Evolutionary conservation across 192 early-diverging fungal species (phyloP).

Genomic region (Entophlyctis helioformis): DNA sequence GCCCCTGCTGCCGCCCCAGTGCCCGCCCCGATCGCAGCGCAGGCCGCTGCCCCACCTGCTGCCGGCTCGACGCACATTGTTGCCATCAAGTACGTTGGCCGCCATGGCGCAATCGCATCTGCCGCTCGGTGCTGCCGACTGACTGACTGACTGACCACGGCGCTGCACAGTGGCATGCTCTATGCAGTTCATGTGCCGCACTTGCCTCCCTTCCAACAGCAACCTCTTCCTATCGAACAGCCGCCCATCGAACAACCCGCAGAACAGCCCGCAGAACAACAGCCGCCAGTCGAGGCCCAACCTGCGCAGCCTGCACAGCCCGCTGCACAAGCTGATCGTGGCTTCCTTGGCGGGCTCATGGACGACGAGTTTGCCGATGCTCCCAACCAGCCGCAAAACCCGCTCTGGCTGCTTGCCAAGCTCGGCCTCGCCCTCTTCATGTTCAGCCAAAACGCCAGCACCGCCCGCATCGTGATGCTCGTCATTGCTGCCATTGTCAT

Average conservation of each 20-base stretch:
- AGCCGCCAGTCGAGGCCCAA: too few species aligned
- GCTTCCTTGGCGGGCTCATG: too few species aligned
- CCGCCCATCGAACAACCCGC: too few species aligned
- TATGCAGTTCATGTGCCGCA: too few species aligned
- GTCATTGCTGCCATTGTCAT: constrained; percentile 41
- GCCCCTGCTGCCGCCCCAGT: background rate
- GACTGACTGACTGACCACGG: background rate
- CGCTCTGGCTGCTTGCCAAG: constrained; percentile 50
- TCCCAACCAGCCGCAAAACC: constrained; percentile 12
- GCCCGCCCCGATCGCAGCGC: background rate
- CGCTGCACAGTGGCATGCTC: background rate
- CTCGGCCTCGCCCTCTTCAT: constrained; percentile 45
- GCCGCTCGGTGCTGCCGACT: constrained; percentile 1
- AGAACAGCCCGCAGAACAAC: too few species aligned
- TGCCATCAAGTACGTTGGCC: too few species aligned
- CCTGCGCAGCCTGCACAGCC: too few species aligned
- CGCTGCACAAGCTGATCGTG: too few species aligned
- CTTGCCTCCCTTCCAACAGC: too few species aligned
- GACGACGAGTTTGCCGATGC: constrained; percentile 20
- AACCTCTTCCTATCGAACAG: too few species aligned
- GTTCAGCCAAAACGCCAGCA: constrained; percentile 47
- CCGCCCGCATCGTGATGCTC: constrained; percentile 41
- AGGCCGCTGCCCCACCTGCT: background rate
- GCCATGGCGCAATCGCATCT: too few species aligned
- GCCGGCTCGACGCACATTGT: too few species aligned